Evolutionary conservation across 2,329 filamentous ascomycete species (phyloP).

Genomic region (Canariomyces notabilis): DNA sequence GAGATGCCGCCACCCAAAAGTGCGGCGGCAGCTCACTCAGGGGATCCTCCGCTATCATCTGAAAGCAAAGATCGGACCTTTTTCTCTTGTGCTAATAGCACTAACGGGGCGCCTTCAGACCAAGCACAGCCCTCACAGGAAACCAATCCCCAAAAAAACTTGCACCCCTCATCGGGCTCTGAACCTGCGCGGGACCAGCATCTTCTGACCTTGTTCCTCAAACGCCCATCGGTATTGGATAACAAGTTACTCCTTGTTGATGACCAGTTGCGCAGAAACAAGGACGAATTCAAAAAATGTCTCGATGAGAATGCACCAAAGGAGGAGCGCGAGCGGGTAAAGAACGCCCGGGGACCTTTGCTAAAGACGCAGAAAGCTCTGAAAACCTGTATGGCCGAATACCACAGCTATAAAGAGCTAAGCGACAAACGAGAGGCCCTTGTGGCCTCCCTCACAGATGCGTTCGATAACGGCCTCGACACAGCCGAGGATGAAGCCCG

Average conservation of each 20-base stretch:
- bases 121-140: background rate
- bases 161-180: constrained; percentile 21
- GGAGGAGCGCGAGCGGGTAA: constrained; percentile 43
- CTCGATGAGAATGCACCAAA: constrained; percentile 43
- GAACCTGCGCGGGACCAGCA: constrained; percentile 28
- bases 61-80: background rate
- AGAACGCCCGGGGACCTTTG: constrained; percentile 45
- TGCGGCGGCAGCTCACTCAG: background rate
- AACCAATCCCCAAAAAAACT: background rate
- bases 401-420: constrained; percentile 40
- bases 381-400: constrained; percentile 36
- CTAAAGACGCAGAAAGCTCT: constrained; percentile 43
- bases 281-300: constrained; percentile 42
- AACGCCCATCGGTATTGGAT: constrained; percentile 31
- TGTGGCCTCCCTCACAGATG: constrained; percentile 42
- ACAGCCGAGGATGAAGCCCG: constrained; percentile 48
- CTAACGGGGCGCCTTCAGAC: constrained; percentile 1
- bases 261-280: constrained; percentile 42
- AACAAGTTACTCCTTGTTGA: constrained; percentile 37
- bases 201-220: constrained; percentile 35
- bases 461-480: constrained; percentile 47
- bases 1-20: constrained; percentile 3
- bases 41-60: background rate
- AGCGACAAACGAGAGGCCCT: constrained; percentile 42
- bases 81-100: background rate